A percentile compares a stretch with the other conserved stretches of the same genome.
Evolutionary conservation across 441 rosid species (phyloP).

Genomic region (Pelargonium myrrhifolium): DNA sequence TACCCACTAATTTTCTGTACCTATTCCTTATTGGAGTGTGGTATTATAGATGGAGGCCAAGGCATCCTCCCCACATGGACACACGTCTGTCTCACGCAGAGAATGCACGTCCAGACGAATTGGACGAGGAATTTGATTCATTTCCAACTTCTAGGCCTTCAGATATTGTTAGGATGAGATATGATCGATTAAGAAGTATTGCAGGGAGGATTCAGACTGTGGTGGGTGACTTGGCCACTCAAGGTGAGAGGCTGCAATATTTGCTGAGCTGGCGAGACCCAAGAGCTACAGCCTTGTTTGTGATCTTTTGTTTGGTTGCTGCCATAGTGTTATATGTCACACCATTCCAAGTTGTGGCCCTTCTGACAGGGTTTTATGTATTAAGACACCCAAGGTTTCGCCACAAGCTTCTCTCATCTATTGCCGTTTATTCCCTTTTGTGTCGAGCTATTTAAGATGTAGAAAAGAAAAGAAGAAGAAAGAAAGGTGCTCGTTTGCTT

Average conservation of each 20-base stretch:
- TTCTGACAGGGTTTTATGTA: slow-evolving; percentile 37
- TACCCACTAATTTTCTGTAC: slow-evolving; percentile 71
- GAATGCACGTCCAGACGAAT: slow-evolving; percentile 67
- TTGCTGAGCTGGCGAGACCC: slow-evolving; percentile 86
- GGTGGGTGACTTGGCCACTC: slow-evolving; percentile 71
- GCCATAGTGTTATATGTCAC: slow-evolving; percentile 59
- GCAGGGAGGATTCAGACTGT: slow-evolving; percentile 70
- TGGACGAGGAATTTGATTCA: slow-evolving; percentile 79
- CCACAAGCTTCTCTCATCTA: slow-evolving; percentile 43
- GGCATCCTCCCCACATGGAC: slow-evolving; percentile 84
- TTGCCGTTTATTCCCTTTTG: no score
- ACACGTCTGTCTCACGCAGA: slow-evolving; percentile 66
- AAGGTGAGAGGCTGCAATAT: slow-evolving; percentile 64
- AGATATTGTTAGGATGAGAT: slow-evolving; percentile 62
- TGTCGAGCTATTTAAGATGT: no score
- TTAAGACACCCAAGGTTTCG: slow-evolving; percentile 60
- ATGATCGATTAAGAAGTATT: slow-evolving; percentile 73
- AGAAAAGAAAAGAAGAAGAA: no score
- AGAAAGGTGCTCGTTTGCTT: no score
- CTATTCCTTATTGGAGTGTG: slow-evolving; percentile 69
- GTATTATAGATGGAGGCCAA: slow-evolving; percentile 68
- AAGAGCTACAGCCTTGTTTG: slow-evolving; percentile 68
- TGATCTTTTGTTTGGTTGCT: slow-evolving; percentile 58
- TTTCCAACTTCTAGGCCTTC: slow-evolving; percentile 64
- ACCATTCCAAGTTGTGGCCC: slow-evolving; percentile 47